Evolutionary conservation across 805 yeast species (phyloP).

Genomic region (Metschnikowia henanensis): DNA sequence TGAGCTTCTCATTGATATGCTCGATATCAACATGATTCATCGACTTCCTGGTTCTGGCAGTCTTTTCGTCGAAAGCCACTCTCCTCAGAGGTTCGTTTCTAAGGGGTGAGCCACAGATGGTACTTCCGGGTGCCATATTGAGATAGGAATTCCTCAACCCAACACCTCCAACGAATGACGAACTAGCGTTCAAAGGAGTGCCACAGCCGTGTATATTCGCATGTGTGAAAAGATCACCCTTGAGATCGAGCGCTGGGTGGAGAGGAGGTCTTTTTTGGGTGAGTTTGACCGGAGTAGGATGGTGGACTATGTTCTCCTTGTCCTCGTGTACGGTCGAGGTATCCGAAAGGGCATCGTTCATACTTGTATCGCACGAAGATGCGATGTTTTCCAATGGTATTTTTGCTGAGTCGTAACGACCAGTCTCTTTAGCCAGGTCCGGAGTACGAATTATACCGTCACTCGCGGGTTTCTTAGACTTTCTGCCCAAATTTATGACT

Average conservation of each 20-base stretch:
- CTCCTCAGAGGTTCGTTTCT: slow-evolving; percentile 13
- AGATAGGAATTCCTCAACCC: slow-evolving; percentile 42
- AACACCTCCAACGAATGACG: slow-evolving; percentile 30
- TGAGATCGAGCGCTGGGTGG: slow-evolving; percentile 6
- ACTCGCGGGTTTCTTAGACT: background rate
- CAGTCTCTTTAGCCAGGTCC: background rate
- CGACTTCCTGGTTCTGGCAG: slow-evolving; percentile 27
- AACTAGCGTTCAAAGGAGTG: slow-evolving; percentile 21
- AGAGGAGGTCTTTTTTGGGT: slow-evolving; percentile 10
- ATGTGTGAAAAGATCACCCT: slow-evolving; percentile 3
- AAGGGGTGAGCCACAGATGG: slow-evolving; percentile 31
- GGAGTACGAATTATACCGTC: background rate
- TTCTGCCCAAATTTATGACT: slow-evolving; percentile 31
- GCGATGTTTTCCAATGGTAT: background rate
- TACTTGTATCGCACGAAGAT: background rate
- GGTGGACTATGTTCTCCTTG: slow-evolving; percentile 7
- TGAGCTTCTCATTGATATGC: slow-evolving; percentile 26
- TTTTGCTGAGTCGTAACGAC: background rate
- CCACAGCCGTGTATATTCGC: slow-evolving; percentile 7
- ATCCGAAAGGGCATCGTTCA: slow-evolving; percentile 10
- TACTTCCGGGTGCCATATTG: slow-evolving; percentile 26
- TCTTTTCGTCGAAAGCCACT: slow-evolving; percentile 8
- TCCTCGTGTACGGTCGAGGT: slow-evolving; percentile 10
- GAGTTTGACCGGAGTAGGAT: slow-evolving; percentile 18
- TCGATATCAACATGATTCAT: slow-evolving; percentile 30